Evolutionary conservation across 2,329 filamentous ascomycete species (phyloP), one percentile per base, ranked within the genome.

Genomic region (Epichloe gansuensis): DNA sequence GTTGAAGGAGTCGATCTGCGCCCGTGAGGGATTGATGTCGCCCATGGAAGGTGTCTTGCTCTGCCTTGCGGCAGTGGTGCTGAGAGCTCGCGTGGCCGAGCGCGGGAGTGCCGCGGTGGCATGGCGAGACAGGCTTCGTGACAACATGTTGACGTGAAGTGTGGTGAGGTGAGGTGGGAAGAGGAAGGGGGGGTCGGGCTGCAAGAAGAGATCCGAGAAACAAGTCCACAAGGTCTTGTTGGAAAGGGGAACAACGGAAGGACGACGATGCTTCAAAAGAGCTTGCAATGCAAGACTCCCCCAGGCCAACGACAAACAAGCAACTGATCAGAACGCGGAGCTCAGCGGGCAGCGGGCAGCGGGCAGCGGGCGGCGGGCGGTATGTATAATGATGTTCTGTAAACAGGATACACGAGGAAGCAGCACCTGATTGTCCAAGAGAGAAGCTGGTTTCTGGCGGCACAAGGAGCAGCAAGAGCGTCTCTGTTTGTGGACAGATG

Each of bases 1-100:
- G 66, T 87, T 88, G 77, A 97, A 98, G 52, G 77, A 74, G 50
- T 82, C 75, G 58, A 87, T 83, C 56, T 81, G 80, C 56, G 86
- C 75, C 47, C 84, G 80, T 45, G 68, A 66, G 17, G 71, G 68
- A 76, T 85, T 74, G 62, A 98, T 82, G 70, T 98, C 90, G 66
- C 87, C 85, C 59, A 98, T 80, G 39, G 85, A 82, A n/a, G 93
- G 93, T 21, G 82, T 73, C 53, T 74, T 75, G 56, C 56, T 59
- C 51, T 67, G 63, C 56, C 66, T 62, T 57, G 62, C 58, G 53
- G 74, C 66, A 53, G 80, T 78, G 53, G 77, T 76, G 64, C 74
- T 74, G 64, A 87, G 77, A 59, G 79, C 71, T 60, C 82, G 76
- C 56, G 75, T 64, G 52, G 67, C 64, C 59, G 72, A 70, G 63